Conservation (phyloP, 1,139 yeast genomes). For the Candida mesenterica region DNA sequence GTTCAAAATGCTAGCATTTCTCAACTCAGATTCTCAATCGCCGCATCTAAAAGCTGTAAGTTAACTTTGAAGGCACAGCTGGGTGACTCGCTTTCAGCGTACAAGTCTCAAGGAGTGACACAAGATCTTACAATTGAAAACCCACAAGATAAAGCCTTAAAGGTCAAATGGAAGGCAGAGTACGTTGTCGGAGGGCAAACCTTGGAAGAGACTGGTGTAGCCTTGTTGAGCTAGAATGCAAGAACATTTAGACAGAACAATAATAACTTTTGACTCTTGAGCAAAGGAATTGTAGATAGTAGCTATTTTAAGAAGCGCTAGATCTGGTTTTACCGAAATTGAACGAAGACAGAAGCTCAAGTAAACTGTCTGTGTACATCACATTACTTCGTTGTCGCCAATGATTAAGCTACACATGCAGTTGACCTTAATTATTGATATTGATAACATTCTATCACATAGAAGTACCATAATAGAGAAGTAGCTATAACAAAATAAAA, state of each 20-base stretch:
- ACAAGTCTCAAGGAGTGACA: slow-evolving; percentile 51
- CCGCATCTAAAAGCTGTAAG: slow-evolving; percentile 75
- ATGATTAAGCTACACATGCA: too few relatives aligned
- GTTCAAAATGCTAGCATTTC: slow-evolving; percentile 28
- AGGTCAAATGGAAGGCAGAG: slow-evolving; percentile 79
- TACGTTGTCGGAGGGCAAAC: slow-evolving; percentile 49
- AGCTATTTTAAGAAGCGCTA: too few relatives aligned
- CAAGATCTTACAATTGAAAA: slow-evolving; percentile 64
- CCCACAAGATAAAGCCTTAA: slow-evolving; percentile 49
- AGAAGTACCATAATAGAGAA: too few relatives aligned
- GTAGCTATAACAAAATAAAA: too few relatives aligned
- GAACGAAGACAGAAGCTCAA: too few relatives aligned
- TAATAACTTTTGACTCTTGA: too few relatives aligned
- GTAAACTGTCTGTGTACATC: too few relatives aligned
- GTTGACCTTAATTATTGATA: too few relatives aligned
- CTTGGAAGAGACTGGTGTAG: slow-evolving; percentile 58
- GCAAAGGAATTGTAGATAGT: too few relatives aligned
- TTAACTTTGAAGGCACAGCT: slow-evolving; percentile 72
- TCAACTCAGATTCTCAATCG: slow-evolving; percentile 66
- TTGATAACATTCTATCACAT: too few relatives aligned
- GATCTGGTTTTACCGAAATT: too few relatives aligned
- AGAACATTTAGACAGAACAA: slow-evolving; percentile 4
- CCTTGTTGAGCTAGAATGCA: slow-evolving; percentile 25
- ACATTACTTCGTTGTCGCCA: too few relatives aligned
- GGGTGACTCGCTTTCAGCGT: slow-evolving; percentile 51